Conservation (phyloP, 441 rosid genomes). For the Pelargonium cotyledonis region DNA sequence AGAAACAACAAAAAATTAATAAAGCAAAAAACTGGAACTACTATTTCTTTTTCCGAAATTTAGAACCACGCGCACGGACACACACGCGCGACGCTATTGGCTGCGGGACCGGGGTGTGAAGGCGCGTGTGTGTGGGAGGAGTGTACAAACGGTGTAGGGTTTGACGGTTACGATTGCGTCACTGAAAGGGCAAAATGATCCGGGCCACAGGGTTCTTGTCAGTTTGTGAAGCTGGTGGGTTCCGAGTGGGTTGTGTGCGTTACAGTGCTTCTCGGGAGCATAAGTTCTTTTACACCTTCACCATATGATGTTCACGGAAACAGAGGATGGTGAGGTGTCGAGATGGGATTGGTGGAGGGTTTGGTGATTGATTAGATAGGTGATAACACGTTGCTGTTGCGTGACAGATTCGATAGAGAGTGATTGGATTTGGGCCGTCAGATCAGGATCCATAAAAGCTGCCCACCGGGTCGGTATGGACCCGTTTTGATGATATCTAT, state of each 20-base stretch:
- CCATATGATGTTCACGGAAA: neutral
- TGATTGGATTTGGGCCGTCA: neutral
- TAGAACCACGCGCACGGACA: neutral
- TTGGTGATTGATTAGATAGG: neutral
- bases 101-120: neutral
- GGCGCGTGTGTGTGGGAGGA: neutral
- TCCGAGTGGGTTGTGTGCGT: neutral
- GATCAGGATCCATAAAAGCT: neutral
- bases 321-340: neutral
- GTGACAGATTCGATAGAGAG: neutral
- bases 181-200: neutral
- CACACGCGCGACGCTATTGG: neutral
- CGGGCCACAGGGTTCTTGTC: neutral
- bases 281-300: neutral
- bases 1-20: neutral
- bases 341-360: neutral
- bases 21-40: neutral
- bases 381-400: neutral
- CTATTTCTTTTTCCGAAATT: neutral
- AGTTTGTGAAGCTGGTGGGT: neutral
- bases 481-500: no score
- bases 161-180: conserved; percentile 5
- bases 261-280: conserved; percentile 1
- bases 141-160: neutral
- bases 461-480: neutral